Percentiles rank a stretch among this genome's conserved stretches.
phyloP scores from a whole-genome alignment of 148 eudicot species.

The Rhododendron ovatum region DNA sequence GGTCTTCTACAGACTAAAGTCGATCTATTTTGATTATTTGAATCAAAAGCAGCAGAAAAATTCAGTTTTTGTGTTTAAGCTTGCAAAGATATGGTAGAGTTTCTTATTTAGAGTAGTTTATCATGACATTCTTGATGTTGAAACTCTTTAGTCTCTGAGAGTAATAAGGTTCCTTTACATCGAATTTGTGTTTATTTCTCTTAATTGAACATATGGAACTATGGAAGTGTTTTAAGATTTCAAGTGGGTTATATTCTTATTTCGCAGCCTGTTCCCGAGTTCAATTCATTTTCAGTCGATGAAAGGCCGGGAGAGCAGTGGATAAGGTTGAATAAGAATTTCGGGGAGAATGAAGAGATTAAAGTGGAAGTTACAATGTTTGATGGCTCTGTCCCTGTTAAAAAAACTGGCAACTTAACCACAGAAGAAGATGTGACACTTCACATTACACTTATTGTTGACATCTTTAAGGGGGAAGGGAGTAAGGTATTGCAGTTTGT shows the following conservation, averaged over 20 bases:
- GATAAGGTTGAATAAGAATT: conserved; percentile 61
- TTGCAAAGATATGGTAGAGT: neutral
- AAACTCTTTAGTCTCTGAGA: neutral
- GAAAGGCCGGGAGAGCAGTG: conserved; percentile 85
- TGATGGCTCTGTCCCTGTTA: conserved; percentile 56
- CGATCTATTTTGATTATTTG: neutral
- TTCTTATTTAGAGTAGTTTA: neutral
- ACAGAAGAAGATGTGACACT: conserved; percentile 47
- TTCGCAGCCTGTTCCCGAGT: conserved; percentile 44
- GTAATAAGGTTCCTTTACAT: neutral
- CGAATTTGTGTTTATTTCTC: neutral
- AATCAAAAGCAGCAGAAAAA: neutral
- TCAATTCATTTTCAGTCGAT: conserved; percentile 57
- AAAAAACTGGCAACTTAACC: conserved; percentile 32
- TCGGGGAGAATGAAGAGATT: conserved; percentile 67
- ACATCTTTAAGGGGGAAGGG: conserved; percentile 53
- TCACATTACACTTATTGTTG: conserved; percentile 62
- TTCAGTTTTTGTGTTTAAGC: neutral
- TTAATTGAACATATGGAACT: neutral
- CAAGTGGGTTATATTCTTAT: conserved; percentile 3
- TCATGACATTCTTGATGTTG: neutral
- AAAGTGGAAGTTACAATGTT: conserved; percentile 88
- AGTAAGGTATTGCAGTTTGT: conserved; percentile 59
- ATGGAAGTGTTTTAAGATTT: neutral
- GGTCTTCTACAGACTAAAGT: neutral